Evolutionary conservation across 805 yeast species (phyloP).

Genomic region (Wilhelminamyces savonicus): DNA sequence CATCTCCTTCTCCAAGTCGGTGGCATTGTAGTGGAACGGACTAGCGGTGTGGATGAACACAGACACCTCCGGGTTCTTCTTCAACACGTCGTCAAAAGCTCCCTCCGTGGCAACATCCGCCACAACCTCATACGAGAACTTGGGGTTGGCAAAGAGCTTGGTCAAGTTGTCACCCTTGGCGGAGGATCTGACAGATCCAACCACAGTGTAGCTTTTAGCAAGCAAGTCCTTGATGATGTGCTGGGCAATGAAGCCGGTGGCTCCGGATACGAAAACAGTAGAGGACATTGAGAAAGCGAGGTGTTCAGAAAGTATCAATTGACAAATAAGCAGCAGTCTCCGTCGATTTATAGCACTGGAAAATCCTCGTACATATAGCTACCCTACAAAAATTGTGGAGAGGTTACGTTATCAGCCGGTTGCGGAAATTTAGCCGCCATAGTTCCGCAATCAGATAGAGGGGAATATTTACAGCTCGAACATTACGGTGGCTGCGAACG

Average conservation of each 20-base stretch:
- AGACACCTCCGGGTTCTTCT: conserved; percentile 7
- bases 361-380: too few species aligned
- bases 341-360: too few species aligned
- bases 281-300: too few species aligned
- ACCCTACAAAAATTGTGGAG: too few species aligned
- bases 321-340: too few species aligned
- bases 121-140: conserved; percentile 9
- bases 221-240: conserved; percentile 35
- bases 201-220: conserved; percentile 32
- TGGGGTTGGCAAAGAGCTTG: conserved; percentile 11
- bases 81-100: conserved; percentile 8
- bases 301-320: too few species aligned
- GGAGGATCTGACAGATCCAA: conserved; percentile 40
- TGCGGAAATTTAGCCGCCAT: too few species aligned
- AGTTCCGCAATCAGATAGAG: too few species aligned
- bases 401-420: too few species aligned
- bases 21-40: conserved; percentile 6
- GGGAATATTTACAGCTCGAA: too few species aligned
- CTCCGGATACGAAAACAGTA: conserved; percentile 40
- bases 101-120: conserved; percentile 3
- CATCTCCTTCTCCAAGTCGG: conserved; percentile 7
- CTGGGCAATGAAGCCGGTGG: conserved; percentile 45
- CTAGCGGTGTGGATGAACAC: conserved; percentile 9
- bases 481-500: too few species aligned
- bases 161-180: conserved; percentile 26